phyloP scores from a whole-genome alignment of 768 basidiomycete species.

The Boletus rufocinnamomeus region DNA sequence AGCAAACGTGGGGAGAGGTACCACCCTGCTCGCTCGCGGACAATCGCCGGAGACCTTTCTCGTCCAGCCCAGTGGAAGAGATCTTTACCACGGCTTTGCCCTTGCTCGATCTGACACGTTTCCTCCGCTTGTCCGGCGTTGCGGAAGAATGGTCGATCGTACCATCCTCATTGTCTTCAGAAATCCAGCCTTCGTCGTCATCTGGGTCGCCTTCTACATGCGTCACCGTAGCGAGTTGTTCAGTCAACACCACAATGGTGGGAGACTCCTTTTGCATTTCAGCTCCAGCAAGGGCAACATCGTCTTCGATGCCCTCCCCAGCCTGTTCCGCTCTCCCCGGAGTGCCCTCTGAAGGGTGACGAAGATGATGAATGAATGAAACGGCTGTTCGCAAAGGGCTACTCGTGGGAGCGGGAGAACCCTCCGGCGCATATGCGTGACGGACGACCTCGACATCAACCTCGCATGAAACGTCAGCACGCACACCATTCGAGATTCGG shows the following conservation, averaged over 20 bases:
- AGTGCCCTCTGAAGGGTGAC: slow-evolving; percentile 18
- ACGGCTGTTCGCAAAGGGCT: slow-evolving; percentile 6
- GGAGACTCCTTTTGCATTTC: slow-evolving; percentile 14
- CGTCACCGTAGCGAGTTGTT: slow-evolving; percentile 5
- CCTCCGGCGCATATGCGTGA: slow-evolving; percentile 36
- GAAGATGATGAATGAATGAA: slow-evolving; percentile 16
- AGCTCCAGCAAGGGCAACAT: slow-evolving; percentile 18
- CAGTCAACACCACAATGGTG: background rate
- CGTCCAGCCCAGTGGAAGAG: slow-evolving; percentile 1
- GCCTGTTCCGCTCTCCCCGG: slow-evolving; percentile 30
- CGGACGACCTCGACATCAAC: slow-evolving; percentile 65
- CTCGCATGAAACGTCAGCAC: slow-evolving; percentile 37
- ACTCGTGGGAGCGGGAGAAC: slow-evolving; percentile 1
- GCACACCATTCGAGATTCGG: background rate
- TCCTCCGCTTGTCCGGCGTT: slow-evolving; percentile 17
- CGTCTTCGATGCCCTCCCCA: slow-evolving; percentile 19
- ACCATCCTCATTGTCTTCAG: slow-evolving; percentile 47
- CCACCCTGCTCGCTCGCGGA: slow-evolving; percentile 19
- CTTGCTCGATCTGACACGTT: slow-evolving; percentile 30
- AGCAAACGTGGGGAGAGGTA: background rate
- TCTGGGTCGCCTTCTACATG: slow-evolving; percentile 29
- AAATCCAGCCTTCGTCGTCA: slow-evolving; percentile 66
- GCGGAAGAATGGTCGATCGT: slow-evolving; percentile 10
- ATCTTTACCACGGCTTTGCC: slow-evolving; percentile 14
- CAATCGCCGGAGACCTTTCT: slow-evolving; percentile 15